Evolutionary conservation across 2,329 filamentous ascomycete species (phyloP), one percentile per base, ranked within the genome.

Genomic region (Cytospora mali): DNA sequence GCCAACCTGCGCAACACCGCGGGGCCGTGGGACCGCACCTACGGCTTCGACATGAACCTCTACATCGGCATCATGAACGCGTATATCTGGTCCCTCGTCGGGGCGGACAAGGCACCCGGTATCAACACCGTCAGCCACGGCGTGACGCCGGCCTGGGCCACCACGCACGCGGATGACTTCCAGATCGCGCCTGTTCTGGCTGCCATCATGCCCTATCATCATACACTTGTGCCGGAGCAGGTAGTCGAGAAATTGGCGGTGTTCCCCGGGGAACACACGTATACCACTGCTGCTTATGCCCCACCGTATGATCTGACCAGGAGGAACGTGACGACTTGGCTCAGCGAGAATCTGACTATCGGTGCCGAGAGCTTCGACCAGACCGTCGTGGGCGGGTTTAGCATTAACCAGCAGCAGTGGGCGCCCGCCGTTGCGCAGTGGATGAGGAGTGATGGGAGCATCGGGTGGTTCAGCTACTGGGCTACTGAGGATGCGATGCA

Each of bases 41-140:
- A 88, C 65, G 85, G 85, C 0, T 88, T 81, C 62, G 85, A 88
- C 64, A 87, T 88, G 85, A 87, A 85, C 60, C 75, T 79, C 7
- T 88, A 88, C 67, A 70, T 87, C 4, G 82, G 82, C 58, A 77
- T 88, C 55, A 80, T 88, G 70, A 81, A 81, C 0, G 70, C 84
- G 16, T 84, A 84, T 73, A 78, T 88, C 65, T 88, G 85, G 85
- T 79, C 81, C 0, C 64, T 86, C 4, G 75, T 84, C 6, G 84
- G 84, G 10, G 81, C 84, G 58, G 75, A 79, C 29, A 71, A 72
- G 16, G 74, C 75, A 0, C 76, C 75, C 0, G 62, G 78, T 1
- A 73, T 74, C 29, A 61, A 69, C 6, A 73, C 72, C 57, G 75
- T 76, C 50, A 66, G 69, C 10, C n/a, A 27, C 25, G 58, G 58